These are phyloP conservation scores for Trichosanthes cucumerina DNA, from an alignment of 306 rosid species.

Conservation along the genomic window DNA sequence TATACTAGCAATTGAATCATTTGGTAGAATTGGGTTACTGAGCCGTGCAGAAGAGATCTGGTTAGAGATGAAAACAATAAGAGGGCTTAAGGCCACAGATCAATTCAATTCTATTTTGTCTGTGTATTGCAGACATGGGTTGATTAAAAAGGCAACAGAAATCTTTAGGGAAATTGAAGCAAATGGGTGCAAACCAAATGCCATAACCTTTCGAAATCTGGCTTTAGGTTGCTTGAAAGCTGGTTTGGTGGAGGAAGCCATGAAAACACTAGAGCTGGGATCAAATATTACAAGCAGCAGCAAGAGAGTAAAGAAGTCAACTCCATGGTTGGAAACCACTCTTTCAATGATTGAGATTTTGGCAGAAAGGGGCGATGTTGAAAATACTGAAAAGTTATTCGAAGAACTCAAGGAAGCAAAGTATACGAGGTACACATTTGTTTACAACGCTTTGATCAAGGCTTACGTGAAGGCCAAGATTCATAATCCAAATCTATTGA, in stretches of 20 bases:
- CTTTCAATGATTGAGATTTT: constrained; percentile 53
- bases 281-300: constrained; percentile 27
- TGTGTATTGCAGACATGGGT: constrained; percentile 62
- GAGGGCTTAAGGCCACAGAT: constrained; percentile 56
- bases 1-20: constrained; percentile 73
- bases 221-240: constrained; percentile 78
- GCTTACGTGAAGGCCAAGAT: constrained; percentile 83
- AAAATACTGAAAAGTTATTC: constrained; percentile 61
- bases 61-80: constrained; percentile 56
- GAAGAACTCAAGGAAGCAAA: constrained; percentile 54
- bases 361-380: constrained; percentile 65
- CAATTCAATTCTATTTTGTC: constrained; percentile 69
- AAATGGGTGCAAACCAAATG: constrained; percentile 68
- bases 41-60: constrained; percentile 73
- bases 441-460: constrained; percentile 67
- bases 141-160: constrained; percentile 44
- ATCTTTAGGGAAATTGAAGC: constrained; percentile 44
- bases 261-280: constrained; percentile 58
- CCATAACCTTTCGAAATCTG: constrained; percentile 71
- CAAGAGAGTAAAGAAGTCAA: constrained; percentile 52
- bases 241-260: constrained; percentile 51
- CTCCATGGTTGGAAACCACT: constrained; percentile 89
- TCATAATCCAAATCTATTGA: constrained; percentile 67
- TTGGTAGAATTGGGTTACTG: constrained; percentile 57
- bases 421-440: constrained; percentile 73